Evolutionary conservation across 805 yeast species (phyloP).

Genomic region (Kluyveromyces nonfermentans): DNA sequence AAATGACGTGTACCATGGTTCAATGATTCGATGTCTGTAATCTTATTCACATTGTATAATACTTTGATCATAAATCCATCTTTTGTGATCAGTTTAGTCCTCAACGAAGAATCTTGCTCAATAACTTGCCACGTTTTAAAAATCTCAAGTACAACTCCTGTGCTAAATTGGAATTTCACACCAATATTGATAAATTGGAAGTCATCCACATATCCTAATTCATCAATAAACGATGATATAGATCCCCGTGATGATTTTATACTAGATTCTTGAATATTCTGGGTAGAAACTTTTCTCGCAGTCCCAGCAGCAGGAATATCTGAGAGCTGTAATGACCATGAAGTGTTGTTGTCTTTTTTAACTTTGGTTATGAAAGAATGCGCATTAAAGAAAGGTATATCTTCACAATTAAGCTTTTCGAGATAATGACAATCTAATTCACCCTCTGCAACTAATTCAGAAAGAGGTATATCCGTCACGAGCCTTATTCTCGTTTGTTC

Average conservation of each 20-base stretch:
- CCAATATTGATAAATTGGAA: slow-evolving; percentile 28
- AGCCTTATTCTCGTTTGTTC: slow-evolving; percentile 26
- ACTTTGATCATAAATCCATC: slow-evolving; percentile 50
- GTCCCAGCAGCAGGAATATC: slow-evolving; percentile 76
- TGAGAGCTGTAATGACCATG: slow-evolving; percentile 55
- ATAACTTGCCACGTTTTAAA: slow-evolving; percentile 24
- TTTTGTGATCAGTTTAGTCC: slow-evolving; percentile 43
- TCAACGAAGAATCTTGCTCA: slow-evolving; percentile 18
- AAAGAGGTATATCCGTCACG: slow-evolving; percentile 18
- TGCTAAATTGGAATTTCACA: slow-evolving; percentile 20
- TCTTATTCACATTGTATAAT: slow-evolving; percentile 57
- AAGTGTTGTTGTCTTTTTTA: not conserved
- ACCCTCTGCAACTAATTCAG: not conserved
- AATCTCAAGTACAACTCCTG: slow-evolving; percentile 22
- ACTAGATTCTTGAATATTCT: slow-evolving; percentile 52
- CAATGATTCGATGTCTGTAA: slow-evolving; percentile 68
- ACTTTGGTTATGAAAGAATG: slow-evolving; percentile 1
- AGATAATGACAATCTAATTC: slow-evolving; percentile 14
- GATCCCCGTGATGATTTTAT: slow-evolving; percentile 24
- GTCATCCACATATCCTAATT: slow-evolving; percentile 61
- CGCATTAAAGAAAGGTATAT: slow-evolving; percentile 3
- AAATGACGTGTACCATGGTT: slow-evolving; percentile 57
- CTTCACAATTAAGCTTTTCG: slow-evolving; percentile 7
- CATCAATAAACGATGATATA: slow-evolving; percentile 37
- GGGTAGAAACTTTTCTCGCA: slow-evolving; percentile 47